These are phyloP conservation scores for Metschnikowia continentalis DNA, from an alignment of 805 yeast species.

Conservation along the genomic window DNA sequence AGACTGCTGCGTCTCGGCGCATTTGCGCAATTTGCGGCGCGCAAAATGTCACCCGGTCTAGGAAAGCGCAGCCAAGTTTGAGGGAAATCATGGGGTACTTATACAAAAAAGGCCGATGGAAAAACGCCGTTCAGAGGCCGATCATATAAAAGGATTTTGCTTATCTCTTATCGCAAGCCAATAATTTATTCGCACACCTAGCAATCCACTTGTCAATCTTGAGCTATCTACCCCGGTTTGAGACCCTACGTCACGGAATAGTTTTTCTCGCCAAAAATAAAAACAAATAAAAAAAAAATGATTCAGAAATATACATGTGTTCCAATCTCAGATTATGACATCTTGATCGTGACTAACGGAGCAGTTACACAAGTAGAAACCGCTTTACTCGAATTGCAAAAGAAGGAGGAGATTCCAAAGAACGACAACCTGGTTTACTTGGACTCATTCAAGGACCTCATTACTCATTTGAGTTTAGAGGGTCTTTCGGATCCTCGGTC, in stretches of 20 bases:
- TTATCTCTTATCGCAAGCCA: slow-evolving; percentile 7
- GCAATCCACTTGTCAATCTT: neutral
- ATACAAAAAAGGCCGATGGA: neutral
- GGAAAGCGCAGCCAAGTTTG: neutral
- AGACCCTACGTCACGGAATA: neutral
- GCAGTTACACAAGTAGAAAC: slow-evolving; percentile 27
- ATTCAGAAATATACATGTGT: slow-evolving; percentile 34
- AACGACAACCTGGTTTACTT: slow-evolving; percentile 25
- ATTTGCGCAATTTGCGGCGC: neutral
- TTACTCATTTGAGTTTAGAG: slow-evolving; percentile 14
- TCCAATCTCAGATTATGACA: slow-evolving; percentile 30
- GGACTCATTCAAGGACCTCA: slow-evolving; percentile 20
- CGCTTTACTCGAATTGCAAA: slow-evolving; percentile 22
- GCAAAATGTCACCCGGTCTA: neutral
- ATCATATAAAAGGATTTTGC: neutral
- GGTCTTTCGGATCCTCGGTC: neutral
- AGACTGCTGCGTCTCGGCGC: neutral
- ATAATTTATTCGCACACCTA: neutral
- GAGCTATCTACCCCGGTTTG: neutral
- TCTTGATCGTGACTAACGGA: slow-evolving; percentile 34
- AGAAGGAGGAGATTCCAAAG: slow-evolving; percentile 20
- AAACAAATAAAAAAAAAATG: slow-evolving; percentile 16
- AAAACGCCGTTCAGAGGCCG: slow-evolving; percentile 7
- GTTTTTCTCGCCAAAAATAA: neutral
- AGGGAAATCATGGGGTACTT: slow-evolving; percentile 4